phyloP scores from a whole-genome alignment of 306 rosid species.

The Trifolium subterraneum region DNA sequence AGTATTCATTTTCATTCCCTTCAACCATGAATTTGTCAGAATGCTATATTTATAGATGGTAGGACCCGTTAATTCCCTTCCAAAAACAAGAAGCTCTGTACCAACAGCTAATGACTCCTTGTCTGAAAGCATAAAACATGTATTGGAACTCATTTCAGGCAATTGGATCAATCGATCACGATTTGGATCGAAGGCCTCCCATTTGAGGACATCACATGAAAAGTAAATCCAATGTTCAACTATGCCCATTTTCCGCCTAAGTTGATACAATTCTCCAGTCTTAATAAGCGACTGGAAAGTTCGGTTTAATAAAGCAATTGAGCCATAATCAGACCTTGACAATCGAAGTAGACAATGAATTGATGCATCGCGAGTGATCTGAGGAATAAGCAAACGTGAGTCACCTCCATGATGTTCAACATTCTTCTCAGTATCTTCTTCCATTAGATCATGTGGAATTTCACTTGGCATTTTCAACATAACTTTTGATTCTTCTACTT shows the following conservation, averaged over 20 bases:
- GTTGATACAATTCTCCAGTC: conserved; percentile 62
- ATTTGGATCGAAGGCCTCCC: conserved; percentile 80
- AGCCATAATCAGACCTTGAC: conserved; percentile 77
- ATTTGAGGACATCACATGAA: conserved; percentile 61
- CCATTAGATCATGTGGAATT: not conserved
- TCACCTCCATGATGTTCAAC: not conserved
- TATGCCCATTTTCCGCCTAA: conserved; percentile 59
- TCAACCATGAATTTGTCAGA: not conserved
- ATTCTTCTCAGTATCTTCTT: not conserved
- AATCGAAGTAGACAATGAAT: conserved; percentile 60
- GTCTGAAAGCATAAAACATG: not conserved
- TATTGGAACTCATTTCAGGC: conserved; percentile 56
- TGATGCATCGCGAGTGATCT: conserved; percentile 67
- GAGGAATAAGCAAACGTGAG: conserved; percentile 47
- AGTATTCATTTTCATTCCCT: conserved; percentile 49
- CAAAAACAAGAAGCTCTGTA: not conserved
- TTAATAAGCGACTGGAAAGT: conserved; percentile 61
- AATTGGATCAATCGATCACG: conserved; percentile 59
- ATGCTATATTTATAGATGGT: not conserved
- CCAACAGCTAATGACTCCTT: not conserved
- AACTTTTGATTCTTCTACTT: not conserved
- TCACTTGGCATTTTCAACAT: not conserved
- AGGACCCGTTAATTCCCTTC: not conserved
- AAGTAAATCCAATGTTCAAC: conserved; percentile 84
- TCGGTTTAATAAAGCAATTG: conserved; percentile 56